Evolutionary conservation across 202 grass and related monocot genomes (phyloP).

Genomic region (Bolboschoenoplectus hybrid): DNA sequence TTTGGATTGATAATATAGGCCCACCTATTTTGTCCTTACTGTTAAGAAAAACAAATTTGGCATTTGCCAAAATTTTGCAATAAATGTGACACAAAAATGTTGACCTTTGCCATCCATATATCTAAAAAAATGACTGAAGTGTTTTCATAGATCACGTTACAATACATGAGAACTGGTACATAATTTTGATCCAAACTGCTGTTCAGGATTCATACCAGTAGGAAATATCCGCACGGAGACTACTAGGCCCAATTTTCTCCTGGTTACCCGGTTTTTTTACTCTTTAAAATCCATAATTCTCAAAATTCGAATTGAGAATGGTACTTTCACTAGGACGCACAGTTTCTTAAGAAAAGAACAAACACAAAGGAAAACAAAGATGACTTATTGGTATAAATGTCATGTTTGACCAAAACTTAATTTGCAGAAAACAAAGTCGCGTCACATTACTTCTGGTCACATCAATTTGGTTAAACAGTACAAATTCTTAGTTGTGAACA

Average conservation of each 20-base stretch:
- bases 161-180: neutral
- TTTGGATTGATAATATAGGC: constrained; percentile 39
- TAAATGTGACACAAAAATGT: neutral
- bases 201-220: neutral
- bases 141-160: neutral
- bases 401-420: neutral
- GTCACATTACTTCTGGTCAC: neutral
- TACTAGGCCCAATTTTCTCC: neutral
- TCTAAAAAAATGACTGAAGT: neutral
- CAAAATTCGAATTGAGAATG: neutral
- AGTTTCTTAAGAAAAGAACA: neutral
- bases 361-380: neutral
- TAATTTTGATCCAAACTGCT: neutral
- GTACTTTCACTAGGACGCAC: neutral
- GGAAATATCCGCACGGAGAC: neutral
- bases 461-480: neutral
- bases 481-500: constrained; percentile 1
- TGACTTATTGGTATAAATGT: neutral
- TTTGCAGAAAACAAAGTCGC: neutral
- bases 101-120: neutral
- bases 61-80: neutral
- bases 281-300: neutral
- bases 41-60: neutral
- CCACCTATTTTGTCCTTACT: constrained; percentile 46
- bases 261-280: neutral